phyloP scores from a whole-genome alignment of 1,139 yeast genomes.

The Blastobotrys elegans region DNA sequence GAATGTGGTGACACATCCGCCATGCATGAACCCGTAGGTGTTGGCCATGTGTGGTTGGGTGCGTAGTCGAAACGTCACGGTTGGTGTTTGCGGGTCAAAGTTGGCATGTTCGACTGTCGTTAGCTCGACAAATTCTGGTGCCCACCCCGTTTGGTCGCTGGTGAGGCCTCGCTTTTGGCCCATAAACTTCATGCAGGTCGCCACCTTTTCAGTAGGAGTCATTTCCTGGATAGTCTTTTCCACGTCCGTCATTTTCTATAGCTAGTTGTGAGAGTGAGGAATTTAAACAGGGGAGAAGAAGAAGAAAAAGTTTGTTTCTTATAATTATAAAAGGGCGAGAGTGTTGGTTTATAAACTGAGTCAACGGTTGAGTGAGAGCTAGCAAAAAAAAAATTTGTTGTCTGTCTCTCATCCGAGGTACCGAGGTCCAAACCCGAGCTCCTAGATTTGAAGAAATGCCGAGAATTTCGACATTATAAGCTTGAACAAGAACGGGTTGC shows the following conservation, averaged over 20 bases:
- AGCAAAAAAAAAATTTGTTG: not conserved
- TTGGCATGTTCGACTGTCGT: conserved; percentile 4
- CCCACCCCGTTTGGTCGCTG: not conserved
- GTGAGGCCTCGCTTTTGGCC: not conserved
- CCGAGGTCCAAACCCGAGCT: not conserved
- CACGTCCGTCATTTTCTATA: not conserved
- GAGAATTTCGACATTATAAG: no score
- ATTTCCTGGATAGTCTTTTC: not conserved
- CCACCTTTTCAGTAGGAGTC: conserved; percentile 3
- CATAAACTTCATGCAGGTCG: not conserved
- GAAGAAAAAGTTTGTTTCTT: not conserved
- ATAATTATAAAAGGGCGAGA: not conserved
- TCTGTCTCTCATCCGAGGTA: not conserved
- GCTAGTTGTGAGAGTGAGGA: not conserved
- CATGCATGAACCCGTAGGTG: conserved; percentile 28
- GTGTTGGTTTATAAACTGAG: not conserved
- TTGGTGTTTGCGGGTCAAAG: conserved; percentile 6
- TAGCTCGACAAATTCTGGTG: not conserved
- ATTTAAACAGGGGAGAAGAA: not conserved
- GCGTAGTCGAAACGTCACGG: conserved; percentile 9
- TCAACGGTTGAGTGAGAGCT: not conserved
- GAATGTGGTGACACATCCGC: conserved; percentile 34
- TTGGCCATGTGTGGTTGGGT: conserved; percentile 13
- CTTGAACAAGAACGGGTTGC: no score
- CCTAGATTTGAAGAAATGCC: no score